Conservation (phyloP, 2,329 filamentous ascomycete genomes). For the Pseudophaeomoniella oleicola region DNA sequence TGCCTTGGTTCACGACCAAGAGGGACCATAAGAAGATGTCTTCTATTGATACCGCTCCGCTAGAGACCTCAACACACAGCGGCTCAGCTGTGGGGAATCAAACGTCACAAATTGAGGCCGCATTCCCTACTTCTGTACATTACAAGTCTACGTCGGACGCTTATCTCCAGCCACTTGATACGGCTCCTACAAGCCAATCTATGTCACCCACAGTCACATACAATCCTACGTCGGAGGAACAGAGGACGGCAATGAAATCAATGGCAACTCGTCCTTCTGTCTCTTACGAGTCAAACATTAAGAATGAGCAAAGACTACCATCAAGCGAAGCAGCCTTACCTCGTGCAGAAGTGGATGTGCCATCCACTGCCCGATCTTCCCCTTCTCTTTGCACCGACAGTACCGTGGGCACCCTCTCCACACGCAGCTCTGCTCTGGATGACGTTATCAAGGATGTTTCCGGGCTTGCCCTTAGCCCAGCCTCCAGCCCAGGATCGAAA, state of each 20-base stretch:
- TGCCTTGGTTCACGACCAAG: background rate
- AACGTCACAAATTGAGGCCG: background rate
- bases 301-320: background rate
- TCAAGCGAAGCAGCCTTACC: no score
- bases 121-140: background rate
- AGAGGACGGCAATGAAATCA: background rate
- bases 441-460: background rate
- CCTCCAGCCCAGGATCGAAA: background rate
- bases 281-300: background rate
- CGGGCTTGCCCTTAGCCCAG: background rate
- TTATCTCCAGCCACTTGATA: background rate
- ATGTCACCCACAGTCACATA: constrained; percentile 1
- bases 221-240: constrained; percentile 1
- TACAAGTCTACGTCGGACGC: background rate
- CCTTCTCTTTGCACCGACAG: background rate
- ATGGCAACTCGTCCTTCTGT: background rate
- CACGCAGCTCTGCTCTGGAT: background rate
- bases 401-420: background rate
- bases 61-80: background rate
- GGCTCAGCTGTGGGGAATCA: background rate
- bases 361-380: background rate
- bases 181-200: background rate
- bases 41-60: background rate
- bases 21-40: background rate
- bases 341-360: background rate